Conservation (phyloP, 2,329 filamentous ascomycete species). For the Colletotrichum shisoi region DNA sequence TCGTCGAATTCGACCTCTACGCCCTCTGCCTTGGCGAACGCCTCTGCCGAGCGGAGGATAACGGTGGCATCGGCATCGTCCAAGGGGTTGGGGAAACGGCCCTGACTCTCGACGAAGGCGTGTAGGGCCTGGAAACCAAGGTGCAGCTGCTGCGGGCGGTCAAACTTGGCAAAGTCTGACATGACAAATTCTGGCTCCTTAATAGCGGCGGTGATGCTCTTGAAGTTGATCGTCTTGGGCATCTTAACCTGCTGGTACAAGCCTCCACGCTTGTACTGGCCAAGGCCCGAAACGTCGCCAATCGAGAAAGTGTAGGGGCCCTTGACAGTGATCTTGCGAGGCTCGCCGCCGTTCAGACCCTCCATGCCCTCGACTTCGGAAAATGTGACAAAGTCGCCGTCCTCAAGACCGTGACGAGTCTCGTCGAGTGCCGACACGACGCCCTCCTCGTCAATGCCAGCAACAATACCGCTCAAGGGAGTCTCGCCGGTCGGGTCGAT, state of each 20-base stretch:
- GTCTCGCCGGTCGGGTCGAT: constrained; percentile 92
- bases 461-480: constrained; percentile 85
- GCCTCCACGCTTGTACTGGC: constrained; percentile 86
- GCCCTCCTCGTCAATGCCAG: constrained; percentile 86
- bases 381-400: constrained; percentile 96
- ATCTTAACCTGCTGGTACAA: constrained; percentile 97
- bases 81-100: constrained; percentile 80
- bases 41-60: constrained; percentile 76
- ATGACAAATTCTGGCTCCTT: constrained; percentile 89
- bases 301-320: constrained; percentile 98
- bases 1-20: constrained; percentile 86
- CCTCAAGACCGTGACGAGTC: constrained; percentile 91
- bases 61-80: constrained; percentile 84
- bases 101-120: constrained; percentile 78
- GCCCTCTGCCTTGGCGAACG: constrained; percentile 76
- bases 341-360: constrained; percentile 79
- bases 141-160: constrained; percentile 90
- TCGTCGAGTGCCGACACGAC: constrained; percentile 93
- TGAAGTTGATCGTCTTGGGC: constrained; percentile 92
- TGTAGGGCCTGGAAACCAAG: constrained; percentile 92
- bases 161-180: constrained; percentile 97
- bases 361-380: constrained; percentile 94
- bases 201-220: constrained; percentile 77
- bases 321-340: constrained; percentile 91
- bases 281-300: constrained; percentile 86